Evolutionary conservation across 352 stramenopile species (phyloP).

Genomic region (Pythium phragmitis): DNA sequence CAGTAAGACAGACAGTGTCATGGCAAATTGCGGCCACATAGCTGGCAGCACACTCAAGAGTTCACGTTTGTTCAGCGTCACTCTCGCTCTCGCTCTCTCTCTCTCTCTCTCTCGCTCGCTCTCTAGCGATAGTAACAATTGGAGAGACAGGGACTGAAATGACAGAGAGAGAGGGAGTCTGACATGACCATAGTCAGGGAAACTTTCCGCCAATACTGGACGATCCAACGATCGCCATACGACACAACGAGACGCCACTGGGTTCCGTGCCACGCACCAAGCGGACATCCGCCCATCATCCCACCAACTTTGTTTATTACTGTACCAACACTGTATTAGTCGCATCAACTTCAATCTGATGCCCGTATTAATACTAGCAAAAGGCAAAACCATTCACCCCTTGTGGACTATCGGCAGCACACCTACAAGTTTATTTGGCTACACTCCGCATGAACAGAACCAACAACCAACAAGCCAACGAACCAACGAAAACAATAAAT

Average conservation of each 20-base stretch:
- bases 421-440: too few species aligned
- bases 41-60: neutral
- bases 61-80: neutral
- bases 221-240: constrained; percentile 2
- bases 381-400: neutral
- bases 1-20: too few species aligned
- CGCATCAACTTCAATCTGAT: neutral
- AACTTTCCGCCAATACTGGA: neutral
- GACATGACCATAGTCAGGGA: too few species aligned
- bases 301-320: neutral
- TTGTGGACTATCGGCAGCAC: neutral
- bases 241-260: constrained; percentile 2
- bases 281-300: neutral
- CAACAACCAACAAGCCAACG: too few species aligned
- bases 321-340: neutral
- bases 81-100: neutral
- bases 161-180: too few species aligned
- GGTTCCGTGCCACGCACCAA: constrained; percentile 5
- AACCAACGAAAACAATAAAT: neutral
- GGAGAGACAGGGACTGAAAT: neutral
- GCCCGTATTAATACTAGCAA: neutral
- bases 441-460: too few species aligned
- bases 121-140: neutral
- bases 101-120: neutral
- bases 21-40: too few species aligned